Base-by-base conservation (phyloP, 371 early-diverging fungal genomes). In the Syncephalastrum racemosum region DNA sequence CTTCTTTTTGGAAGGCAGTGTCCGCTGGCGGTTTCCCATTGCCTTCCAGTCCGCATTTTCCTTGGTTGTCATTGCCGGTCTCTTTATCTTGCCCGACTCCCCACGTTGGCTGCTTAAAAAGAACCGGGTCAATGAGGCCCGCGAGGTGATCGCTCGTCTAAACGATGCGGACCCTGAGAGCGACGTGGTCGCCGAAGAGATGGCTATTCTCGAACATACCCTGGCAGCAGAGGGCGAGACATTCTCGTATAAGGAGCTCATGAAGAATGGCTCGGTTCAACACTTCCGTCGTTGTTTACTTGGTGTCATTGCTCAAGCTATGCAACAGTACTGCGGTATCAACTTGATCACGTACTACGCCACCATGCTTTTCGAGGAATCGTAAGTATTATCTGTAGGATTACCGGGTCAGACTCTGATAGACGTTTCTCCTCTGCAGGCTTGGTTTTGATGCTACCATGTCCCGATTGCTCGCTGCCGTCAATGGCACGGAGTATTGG, bases 91-190 rank as follows among this genome's bases (percentile, higher is more conserved):
- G 4, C 84, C 84, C 10, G 82, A 80, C 52, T 71, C 84, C 6
- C 82, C 84, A 39, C 81, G 84, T 62, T 84, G 84, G 84, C 55
- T 84, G 15, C 55, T 77, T 41, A 64, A 72, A 44, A 72, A 80
- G 23, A 70, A 73, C 39, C 44, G 63, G 19, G 64, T 63, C 19
- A 71, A 71, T 5, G 70, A 73, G 24, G 63, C 66, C 20, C 71
- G 74, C 50, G 65, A 64, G 16, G 72, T 77, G 3, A 59, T 77
- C 40, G 73, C 71, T 51, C 66, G 70, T 42, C 62, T 77, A 3
- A 67, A 70, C 53, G 62, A 67, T 27, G 70, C 64, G 27, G 68
- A 71, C 31, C 60, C 67, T 44, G 55, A 54, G 14, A 67, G 45
- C 14, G 66, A 73, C 47, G 61, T 63, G 16, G 48, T 77, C 8